Evolutionary conservation across 257 asterid species (phyloP).

Genomic region (Primulina eburnea): DNA sequence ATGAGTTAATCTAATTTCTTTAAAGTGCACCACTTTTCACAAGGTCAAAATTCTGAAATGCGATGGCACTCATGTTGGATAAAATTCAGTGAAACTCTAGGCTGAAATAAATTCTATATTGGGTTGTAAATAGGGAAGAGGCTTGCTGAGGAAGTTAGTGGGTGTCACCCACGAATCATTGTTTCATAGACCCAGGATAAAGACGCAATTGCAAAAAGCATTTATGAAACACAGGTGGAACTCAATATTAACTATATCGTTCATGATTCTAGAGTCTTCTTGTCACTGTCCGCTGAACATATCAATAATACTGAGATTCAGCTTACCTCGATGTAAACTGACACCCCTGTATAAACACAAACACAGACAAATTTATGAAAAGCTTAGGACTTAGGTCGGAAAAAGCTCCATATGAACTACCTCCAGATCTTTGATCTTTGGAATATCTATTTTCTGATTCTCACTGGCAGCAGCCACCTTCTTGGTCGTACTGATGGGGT

Average conservation of each 20-base stretch:
- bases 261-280: conserved; percentile 1
- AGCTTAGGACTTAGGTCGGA: not conserved
- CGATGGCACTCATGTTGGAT: not conserved
- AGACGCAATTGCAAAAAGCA: not conserved
- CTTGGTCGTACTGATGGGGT: conserved; percentile 33
- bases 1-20: not conserved
- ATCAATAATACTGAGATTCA: conserved; percentile 2
- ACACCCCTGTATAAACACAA: not conserved
- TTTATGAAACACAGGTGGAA: not conserved
- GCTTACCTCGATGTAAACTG: conserved; percentile 10
- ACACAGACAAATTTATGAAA: not conserved
- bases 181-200: conserved; percentile 5
- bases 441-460: conserved; percentile 41
- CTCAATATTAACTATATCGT: not conserved
- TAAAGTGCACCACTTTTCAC: not conserved
- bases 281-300: conserved; percentile 4
- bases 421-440: conserved; percentile 52
- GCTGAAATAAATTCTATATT: not conserved
- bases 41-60: not conserved
- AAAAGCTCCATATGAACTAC: conserved; percentile 39
- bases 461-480: conserved; percentile 34
- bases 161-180: not conserved
- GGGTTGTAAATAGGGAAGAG: not conserved
- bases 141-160: not conserved
- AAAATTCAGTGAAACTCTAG: not conserved